Base-by-base conservation (phyloP, 1,284 basidiomycete genomes). In the Moesziomyces antarcticus region DNA sequence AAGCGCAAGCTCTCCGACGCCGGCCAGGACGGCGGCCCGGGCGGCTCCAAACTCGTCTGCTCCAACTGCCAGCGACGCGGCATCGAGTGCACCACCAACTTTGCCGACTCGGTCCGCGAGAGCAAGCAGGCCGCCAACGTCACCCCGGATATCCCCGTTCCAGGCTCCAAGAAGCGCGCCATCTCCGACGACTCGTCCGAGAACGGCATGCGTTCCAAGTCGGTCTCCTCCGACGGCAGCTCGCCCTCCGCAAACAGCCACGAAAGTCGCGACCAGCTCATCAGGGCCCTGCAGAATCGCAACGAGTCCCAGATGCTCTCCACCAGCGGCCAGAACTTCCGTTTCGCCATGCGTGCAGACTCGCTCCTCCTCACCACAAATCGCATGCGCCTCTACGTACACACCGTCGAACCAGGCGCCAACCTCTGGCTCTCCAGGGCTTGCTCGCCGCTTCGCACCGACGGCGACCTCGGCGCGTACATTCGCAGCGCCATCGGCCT, bases 21-120 rank as follows among this genome's bases (percentile, higher is more conserved):
- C 9, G 70, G 56, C 0, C 59, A 56, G 37, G 56, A 63, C 3
- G 18, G 21, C 18, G 18, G 21, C 18, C 45, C 30, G 13, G 41
- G 24, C 46, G 35, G 3, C 45, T 47, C 27, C 48, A 73, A 67
- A 40, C 56, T 70, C 11, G 63, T 74, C 59, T 75, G 73, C 44
- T 71, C 73, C 56, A 75, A 75, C 35, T 75, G 73, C 41, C 73
- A 75, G 50, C 58, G 73, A 49, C 54, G 73, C 42, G 73, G 73
- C 24, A 71, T 75, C 49, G 68, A 71, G 43, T 75, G 73, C 54
- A 75, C 73, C 43, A 75, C 73, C 57, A 61, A 67, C 52, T 75
- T 75, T 59, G 73, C 68, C 50, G 68, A 75, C 48, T 75, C 73
- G 40, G 68, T 72, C 6, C 53, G 68, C 18, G 61, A 55, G 45